Base-by-base conservation (phyloP, 345 rosid species). In the Salix caprea region DNA sequence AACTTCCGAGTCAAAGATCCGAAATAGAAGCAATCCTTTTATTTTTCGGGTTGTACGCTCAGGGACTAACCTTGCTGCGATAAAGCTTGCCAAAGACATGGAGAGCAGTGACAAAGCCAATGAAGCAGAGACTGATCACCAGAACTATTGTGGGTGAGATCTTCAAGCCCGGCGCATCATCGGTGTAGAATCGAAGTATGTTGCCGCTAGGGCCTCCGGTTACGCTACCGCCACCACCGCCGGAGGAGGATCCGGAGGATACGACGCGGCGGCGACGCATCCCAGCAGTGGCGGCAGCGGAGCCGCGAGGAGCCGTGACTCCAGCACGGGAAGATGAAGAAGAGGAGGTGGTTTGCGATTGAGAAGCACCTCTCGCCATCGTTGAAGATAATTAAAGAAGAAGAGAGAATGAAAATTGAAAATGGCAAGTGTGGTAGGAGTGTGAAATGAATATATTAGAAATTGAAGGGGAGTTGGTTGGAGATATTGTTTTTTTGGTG, bases 151-250 rank as follows among this genome's bases (percentile, higher is more conserved):
- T 94, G 2, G 98, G 98, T 34, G 97, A 89, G 87, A 94, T 94
- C 92, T 90, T 94, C 75, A 94, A 82, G 0, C 98, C 98, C 0
- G 98, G 98, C 23, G 95, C 87, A n/a, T 94, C 97, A 66, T 92
- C 98, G 7, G 97, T 94, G 91, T 94, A 94, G 93, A 94, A 92
- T 36, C 97, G 88, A 76, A 94, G 96, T 97, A 94, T 90, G 85
- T 94, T 94, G 75, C 84, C 77, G 54, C 89, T 78, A 3, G 80
- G 34, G 4, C 77, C 44, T 37, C 87, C 89, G n/a, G 86, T 32
- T 54, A 86, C 81, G 4, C 71, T 85, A 28, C 77, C 78, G 2
- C 70, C 10, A 7, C 81, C 82, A 65, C 77, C 89, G 5, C 84
- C 69, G 42, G 87, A 78, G 68, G 88, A 52, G 1, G 91, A 77